phyloP scores from a whole-genome alignment of 306 rosid genomes.

The Fragaria nilgerrensis region DNA sequence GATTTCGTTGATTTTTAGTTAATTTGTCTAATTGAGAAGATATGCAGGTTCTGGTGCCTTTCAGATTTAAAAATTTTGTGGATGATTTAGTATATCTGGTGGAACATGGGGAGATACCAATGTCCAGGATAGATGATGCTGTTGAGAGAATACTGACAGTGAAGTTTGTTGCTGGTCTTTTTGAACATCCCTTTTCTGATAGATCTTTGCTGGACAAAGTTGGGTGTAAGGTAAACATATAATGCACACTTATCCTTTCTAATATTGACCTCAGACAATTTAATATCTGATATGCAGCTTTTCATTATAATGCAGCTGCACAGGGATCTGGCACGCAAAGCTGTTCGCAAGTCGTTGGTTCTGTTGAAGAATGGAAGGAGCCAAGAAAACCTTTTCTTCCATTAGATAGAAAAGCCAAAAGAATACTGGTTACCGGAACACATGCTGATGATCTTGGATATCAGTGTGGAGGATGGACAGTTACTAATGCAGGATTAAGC shows the following conservation, averaged over 20 bases:
- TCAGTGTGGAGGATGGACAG: slow-evolving; percentile 95
- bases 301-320: slow-evolving; percentile 47
- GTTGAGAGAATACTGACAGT: slow-evolving; percentile 84
- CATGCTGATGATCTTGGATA: slow-evolving; percentile 83
- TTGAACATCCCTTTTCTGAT: slow-evolving; percentile 64
- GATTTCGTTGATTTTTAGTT: background rate
- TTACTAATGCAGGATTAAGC: slow-evolving; percentile 51
- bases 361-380: slow-evolving; percentile 78
- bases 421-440: slow-evolving; percentile 71
- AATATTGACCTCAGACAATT: slow-evolving; percentile 7
- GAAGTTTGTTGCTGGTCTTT: slow-evolving; percentile 73
- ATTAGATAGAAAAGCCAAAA: slow-evolving; percentile 59
- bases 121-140: slow-evolving; percentile 77
- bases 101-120: slow-evolving; percentile 60
- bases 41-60: slow-evolving; percentile 79
- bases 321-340: slow-evolving; percentile 80
- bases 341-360: slow-evolving; percentile 81
- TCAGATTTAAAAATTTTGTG: slow-evolving; percentile 43
- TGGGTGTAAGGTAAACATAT: slow-evolving; percentile 70
- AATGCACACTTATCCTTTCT: slow-evolving; percentile 10
- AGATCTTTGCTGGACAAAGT: slow-evolving; percentile 66
- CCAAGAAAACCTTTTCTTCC: slow-evolving; percentile 66
- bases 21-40: slow-evolving; percentile 16
- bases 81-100: slow-evolving; percentile 52
- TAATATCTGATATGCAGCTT: background rate